phyloP scores from a whole-genome alignment of 257 asterid species.

The Penstemon newberryi region DNA sequence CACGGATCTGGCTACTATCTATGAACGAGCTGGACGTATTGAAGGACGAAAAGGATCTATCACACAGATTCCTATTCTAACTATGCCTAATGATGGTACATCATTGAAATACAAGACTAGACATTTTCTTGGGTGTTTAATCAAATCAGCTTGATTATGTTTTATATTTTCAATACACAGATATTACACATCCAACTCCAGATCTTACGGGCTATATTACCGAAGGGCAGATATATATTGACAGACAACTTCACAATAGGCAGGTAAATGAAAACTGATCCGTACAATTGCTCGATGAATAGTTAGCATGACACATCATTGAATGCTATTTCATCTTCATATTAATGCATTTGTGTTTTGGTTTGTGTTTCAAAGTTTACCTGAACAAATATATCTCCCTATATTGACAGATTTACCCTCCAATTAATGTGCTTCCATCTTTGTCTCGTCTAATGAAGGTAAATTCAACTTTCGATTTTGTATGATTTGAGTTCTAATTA shows the following conservation, averaged over 20 bases:
- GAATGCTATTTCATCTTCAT: conserved; percentile 1
- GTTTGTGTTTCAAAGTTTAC: conserved; percentile 9
- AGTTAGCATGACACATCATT: not conserved
- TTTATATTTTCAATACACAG: conserved; percentile 45
- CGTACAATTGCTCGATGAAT: conserved; percentile 1
- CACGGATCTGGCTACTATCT: conserved; percentile 96
- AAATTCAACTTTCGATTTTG: conserved; percentile 15
- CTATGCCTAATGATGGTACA: conserved; percentile 98
- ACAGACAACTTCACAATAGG: conserved; percentile 83
- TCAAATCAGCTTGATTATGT: conserved; percentile 15
- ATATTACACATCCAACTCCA: conserved; percentile 99
- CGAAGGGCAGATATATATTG: conserved; percentile 97
- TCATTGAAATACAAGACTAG: conserved; percentile 6
- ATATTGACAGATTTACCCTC: conserved; percentile 83
- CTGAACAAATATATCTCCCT: conserved; percentile 25
- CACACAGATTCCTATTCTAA: conserved; percentile 91
- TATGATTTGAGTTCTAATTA: conserved; percentile 6
- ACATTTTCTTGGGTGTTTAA: conserved; percentile 2
- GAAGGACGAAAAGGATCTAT: conserved; percentile 98
- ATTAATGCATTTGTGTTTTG: not conserved
- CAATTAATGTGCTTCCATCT: conserved; percentile 96
- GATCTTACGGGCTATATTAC: conserved; percentile 99
- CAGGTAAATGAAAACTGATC: conserved; percentile 43
- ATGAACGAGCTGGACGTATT: conserved; percentile 98
- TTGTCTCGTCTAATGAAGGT: conserved; percentile 98